A percentile compares a stretch with the other conserved stretches of the same genome.
These are phyloP conservation scores for Colletotrichum magnum DNA, from an alignment of 2,329 filamentous ascomycete species.

Conservation along the genomic window DNA sequence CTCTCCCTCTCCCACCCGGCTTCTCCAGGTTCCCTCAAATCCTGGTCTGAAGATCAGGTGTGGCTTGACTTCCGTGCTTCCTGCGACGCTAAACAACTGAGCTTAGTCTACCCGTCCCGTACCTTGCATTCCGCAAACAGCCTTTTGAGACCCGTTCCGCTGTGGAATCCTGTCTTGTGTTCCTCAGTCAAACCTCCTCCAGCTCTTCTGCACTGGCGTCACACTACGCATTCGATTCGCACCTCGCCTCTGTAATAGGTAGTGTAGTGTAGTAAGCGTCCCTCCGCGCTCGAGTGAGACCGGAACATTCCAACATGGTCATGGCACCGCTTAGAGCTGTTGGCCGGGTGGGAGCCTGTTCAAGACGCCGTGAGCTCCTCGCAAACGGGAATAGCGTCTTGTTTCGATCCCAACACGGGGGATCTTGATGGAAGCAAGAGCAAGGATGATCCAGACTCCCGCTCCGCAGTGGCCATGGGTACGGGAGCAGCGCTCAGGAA, in stretches of 20 bases:
- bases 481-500: slow-evolving; percentile 27
- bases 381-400: slow-evolving; percentile 34
- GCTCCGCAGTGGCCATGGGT: slow-evolving; percentile 24
- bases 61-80: slow-evolving; percentile 34
- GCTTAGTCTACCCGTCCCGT: slow-evolving; percentile 28
- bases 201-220: slow-evolving; percentile 21
- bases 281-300: not conserved
- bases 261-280: not conserved
- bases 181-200: slow-evolving; percentile 2
- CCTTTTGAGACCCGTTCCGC: slow-evolving; percentile 21
- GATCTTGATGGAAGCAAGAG: slow-evolving; percentile 20
- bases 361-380: slow-evolving; percentile 23
- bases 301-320: slow-evolving; percentile 22
- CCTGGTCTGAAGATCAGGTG: slow-evolving; percentile 36
- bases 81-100: slow-evolving; percentile 25
- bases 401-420: slow-evolving; percentile 28
- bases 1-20: not conserved
- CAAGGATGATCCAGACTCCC: slow-evolving; percentile 22
- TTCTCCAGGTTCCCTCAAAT: slow-evolving; percentile 1
- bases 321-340: not conserved
- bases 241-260: not conserved
- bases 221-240: slow-evolving; percentile 26
- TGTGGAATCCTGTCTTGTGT: slow-evolving; percentile 3
- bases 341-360: not conserved
- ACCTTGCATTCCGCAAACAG: slow-evolving; percentile 39